Conservation (phyloP, 208 protist species). For the Novymonas esmeraldas region DNA sequence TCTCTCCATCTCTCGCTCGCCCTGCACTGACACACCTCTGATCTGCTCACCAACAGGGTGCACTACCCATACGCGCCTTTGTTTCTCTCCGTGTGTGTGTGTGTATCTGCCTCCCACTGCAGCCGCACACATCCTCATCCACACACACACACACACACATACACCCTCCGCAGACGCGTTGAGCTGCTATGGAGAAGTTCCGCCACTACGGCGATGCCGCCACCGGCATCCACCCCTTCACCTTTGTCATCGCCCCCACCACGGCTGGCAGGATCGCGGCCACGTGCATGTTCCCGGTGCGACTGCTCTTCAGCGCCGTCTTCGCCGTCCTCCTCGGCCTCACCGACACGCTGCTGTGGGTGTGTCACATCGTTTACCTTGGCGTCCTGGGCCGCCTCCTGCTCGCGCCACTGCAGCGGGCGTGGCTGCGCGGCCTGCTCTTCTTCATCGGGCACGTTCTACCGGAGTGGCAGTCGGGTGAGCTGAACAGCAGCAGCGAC, state of each 20-base stretch:
- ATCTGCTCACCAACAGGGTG: too few species aligned
- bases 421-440: conserved; percentile 48
- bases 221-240: conserved; percentile 86
- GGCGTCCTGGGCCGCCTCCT: conserved; percentile 33
- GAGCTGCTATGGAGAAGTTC: conserved; percentile 75
- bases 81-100: background rate
- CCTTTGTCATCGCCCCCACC: conserved; percentile 44
- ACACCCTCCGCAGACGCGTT: background rate
- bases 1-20: too few species aligned
- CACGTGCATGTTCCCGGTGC: conserved; percentile 54
- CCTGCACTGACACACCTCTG: too few species aligned
- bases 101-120: background rate
- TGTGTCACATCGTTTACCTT: conserved; percentile 38
- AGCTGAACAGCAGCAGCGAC: background rate
- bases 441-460: conserved; percentile 66
- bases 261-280: conserved; percentile 33
- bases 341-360: conserved; percentile 56
- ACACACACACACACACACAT: conserved; percentile 8
- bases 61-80: background rate
- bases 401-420: conserved; percentile 48
- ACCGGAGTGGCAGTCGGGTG: conserved; percentile 6
- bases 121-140: background rate
- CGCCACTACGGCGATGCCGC: conserved; percentile 72
- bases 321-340: conserved; percentile 47
- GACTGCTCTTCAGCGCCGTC: conserved; percentile 46